A percentile compares a stretch with the other conserved stretches of the same genome.
Conservation (phyloP, 208 protist species). For the Trypanosoma caninum region DNA sequence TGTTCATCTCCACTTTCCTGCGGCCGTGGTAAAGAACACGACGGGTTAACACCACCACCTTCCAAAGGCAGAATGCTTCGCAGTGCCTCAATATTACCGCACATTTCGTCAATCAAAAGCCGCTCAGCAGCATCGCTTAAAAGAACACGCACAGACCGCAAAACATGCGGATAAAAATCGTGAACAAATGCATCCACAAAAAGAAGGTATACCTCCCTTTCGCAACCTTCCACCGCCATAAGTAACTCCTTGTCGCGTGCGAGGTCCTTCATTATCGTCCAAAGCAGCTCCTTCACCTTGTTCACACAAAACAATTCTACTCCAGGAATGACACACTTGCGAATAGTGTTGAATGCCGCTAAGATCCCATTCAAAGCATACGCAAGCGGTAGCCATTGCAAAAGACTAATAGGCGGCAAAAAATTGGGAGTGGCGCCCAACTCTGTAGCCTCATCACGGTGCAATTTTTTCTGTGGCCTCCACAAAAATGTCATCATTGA, state of each 20-base stretch:
- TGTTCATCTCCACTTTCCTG: background rate
- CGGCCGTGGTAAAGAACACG: background rate
- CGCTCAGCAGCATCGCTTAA: conserved; percentile 28
- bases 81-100: conserved; percentile 21
- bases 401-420: conserved; percentile 32
- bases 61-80: conserved; percentile 19
- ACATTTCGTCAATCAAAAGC: conserved; percentile 31
- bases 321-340: conserved; percentile 62
- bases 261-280: conserved; percentile 54
- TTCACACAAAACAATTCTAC: conserved; percentile 42
- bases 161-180: conserved; percentile 64
- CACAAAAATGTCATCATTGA: conserved; percentile 68
- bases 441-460: too few relatives aligned
- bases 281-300: conserved; percentile 45
- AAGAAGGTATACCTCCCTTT: conserved; percentile 36
- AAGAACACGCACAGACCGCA: conserved; percentile 36
- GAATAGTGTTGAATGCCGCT: conserved; percentile 68
- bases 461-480: conserved; percentile 19
- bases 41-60: too few relatives aligned
- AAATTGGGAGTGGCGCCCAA: conserved; percentile 6
- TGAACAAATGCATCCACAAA: conserved; percentile 60
- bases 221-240: conserved; percentile 48
- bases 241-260: conserved; percentile 47
- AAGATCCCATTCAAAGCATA: conserved; percentile 82
- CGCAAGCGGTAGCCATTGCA: conserved; percentile 72